These are phyloP conservation scores for Chaetomium strumarium DNA, from an alignment of 2,329 filamentous ascomycete species.

Conservation along the genomic window DNA sequence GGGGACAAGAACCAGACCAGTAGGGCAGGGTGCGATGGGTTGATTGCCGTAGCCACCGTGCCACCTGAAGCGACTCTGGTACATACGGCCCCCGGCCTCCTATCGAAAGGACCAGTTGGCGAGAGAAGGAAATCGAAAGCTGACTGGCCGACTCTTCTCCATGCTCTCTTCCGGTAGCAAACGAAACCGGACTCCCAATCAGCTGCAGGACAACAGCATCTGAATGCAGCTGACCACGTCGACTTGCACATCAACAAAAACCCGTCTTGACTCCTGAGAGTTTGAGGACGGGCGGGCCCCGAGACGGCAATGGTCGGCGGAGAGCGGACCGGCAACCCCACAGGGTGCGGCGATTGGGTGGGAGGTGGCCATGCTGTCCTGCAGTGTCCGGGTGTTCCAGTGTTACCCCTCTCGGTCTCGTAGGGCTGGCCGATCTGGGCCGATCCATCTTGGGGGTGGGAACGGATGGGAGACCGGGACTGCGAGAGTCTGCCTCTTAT, in stretches of 20 bases:
- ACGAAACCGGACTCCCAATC: too few relatives aligned
- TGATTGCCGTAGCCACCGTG: too few relatives aligned
- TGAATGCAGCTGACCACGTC: too few relatives aligned
- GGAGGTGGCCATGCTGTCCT: not conserved
- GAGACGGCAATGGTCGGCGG: too few relatives aligned
- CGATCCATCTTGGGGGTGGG: not conserved
- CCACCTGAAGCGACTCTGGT: constrained; percentile 6
- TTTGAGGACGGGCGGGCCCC: too few relatives aligned
- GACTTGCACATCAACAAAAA: too few relatives aligned
- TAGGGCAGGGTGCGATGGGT: too few relatives aligned
- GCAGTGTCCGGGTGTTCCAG: not conserved
- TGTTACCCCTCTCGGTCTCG: not conserved
- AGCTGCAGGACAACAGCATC: too few relatives aligned
- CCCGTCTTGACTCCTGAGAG: too few relatives aligned
- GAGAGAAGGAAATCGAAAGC: not conserved
- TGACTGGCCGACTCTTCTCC: not conserved
- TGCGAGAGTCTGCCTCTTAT: too few relatives aligned
- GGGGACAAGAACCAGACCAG: not conserved
- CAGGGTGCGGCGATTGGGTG: constrained; percentile 1
- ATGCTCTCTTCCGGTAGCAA: too few relatives aligned
- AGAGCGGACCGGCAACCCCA: too few relatives aligned
- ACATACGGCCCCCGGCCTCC: constrained; percentile 5
- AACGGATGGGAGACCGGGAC: not conserved
- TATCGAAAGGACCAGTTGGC: not conserved
- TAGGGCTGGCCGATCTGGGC: constrained; percentile 11